Percentiles rank a stretch among this genome's conserved stretches.
These are phyloP conservation scores for Thielaviopsis populi DNA, from an alignment of 2,329 filamentous ascomycete species.

Conservation along the genomic window DNA sequence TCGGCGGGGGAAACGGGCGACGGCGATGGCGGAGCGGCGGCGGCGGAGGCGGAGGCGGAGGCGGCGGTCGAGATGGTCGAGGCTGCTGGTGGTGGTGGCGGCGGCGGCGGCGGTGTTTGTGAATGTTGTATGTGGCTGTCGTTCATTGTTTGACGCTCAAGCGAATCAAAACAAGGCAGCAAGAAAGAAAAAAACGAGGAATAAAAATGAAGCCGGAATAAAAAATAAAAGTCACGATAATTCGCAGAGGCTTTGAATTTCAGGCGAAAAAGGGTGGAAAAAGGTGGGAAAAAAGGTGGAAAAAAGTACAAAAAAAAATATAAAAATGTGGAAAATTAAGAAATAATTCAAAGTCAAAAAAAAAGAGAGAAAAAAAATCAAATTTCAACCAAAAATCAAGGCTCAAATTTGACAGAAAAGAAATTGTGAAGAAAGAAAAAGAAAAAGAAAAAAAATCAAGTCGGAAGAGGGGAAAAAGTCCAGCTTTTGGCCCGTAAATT, in stretches of 20 bases:
- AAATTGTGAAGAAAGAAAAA: constrained; percentile 9
- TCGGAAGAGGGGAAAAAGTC: not conserved
- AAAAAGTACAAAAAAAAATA: constrained; percentile 2
- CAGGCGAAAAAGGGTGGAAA: not conserved
- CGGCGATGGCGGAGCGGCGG: not conserved
- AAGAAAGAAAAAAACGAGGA: not conserved
- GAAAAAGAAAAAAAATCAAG: constrained; percentile 5
- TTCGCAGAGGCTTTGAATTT: not conserved
- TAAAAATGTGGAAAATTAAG: constrained; percentile 1
- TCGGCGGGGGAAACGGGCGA: not conserved
- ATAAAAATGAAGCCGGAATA: not conserved
- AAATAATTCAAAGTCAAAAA: constrained; percentile 2
- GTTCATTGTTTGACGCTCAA: not conserved
- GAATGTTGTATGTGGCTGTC: constrained; percentile 17
- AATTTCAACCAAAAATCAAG: too few species aligned
- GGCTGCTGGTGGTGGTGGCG: constrained; percentile 14
- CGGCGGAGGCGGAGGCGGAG: not conserved
- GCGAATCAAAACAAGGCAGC: not conserved
- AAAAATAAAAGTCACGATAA: not conserved
- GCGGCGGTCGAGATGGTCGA: not conserved
- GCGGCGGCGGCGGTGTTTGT: constrained; percentile 39
- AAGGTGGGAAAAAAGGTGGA: not conserved
- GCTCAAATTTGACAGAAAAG: not conserved
- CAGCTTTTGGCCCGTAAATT: not conserved
- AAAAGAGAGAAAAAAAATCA: constrained; percentile 6